These are phyloP conservation scores for Nyctanthes arbortristis DNA, from an alignment of 257 asterid species.

Conservation along the genomic window DNA sequence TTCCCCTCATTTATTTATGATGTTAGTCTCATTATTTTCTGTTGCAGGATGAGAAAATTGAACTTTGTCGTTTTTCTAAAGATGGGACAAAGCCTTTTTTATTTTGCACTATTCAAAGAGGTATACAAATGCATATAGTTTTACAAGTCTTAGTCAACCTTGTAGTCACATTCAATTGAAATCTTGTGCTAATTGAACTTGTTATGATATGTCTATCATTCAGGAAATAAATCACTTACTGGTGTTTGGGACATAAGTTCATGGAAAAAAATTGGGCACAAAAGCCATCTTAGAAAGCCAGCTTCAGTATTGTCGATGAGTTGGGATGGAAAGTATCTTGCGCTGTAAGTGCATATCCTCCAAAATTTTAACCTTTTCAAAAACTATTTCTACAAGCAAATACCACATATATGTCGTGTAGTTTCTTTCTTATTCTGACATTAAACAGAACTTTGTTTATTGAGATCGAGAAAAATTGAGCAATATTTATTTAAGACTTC, in stretches of 20 bases:
- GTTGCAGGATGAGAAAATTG: constrained; percentile 85
- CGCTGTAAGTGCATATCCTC: constrained; percentile 58
- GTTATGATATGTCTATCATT: constrained; percentile 18
- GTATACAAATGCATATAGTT: constrained; percentile 30
- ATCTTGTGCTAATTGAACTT: constrained; percentile 22
- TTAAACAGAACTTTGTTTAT: background rate
- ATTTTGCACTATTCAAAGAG: constrained; percentile 79
- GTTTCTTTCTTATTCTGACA: background rate
- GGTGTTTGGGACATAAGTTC: constrained; percentile 90
- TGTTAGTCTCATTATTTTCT: constrained; percentile 24
- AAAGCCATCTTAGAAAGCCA: constrained; percentile 68
- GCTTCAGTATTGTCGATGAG: constrained; percentile 82
- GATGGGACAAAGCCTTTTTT: constrained; percentile 96
- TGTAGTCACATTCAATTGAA: constrained; percentile 15
- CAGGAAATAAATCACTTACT: constrained; percentile 78
- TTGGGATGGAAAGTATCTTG: constrained; percentile 94
- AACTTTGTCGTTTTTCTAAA: constrained; percentile 88
- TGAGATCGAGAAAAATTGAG: background rate
- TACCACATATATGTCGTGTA: background rate
- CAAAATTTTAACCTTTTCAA: background rate
- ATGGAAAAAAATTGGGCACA: constrained; percentile 91
- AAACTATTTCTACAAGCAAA: constrained; percentile 10
- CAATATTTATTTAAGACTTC: background rate
- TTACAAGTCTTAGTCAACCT: constrained; percentile 8
- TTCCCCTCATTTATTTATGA: constrained; percentile 15